These are phyloP conservation scores for Bruguiera gymnorhiza DNA, from an alignment of 345 rosid genomes.

Conservation along the genomic window DNA sequence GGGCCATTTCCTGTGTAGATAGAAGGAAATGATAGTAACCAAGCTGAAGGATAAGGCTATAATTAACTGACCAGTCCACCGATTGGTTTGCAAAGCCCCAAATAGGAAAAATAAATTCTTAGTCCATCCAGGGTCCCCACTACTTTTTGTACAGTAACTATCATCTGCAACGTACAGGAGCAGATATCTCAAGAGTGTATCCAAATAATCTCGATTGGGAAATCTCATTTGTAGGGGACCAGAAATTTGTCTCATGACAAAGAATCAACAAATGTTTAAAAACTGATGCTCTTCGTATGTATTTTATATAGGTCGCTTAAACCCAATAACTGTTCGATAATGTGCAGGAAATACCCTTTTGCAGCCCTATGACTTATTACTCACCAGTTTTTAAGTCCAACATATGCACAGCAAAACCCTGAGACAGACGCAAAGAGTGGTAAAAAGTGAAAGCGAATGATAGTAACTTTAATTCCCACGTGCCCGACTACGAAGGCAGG, in stretches of 20 bases:
- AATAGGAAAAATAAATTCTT: background rate
- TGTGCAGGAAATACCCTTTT: too few relatives aligned
- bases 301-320: background rate
- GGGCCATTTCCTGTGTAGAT: too few relatives aligned
- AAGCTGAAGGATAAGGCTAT: too few relatives aligned
- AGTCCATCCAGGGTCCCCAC: background rate
- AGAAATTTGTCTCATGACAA: background rate
- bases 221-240: background rate
- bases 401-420: background rate
- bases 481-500: too few relatives aligned
- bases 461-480: background rate
- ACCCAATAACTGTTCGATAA: background rate
- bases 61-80: too few relatives aligned
- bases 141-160: background rate
- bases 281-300: background rate
- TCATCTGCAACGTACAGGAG: background rate
- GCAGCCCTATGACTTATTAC: background rate
- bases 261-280: background rate
- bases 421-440: background rate
- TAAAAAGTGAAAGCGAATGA: background rate
- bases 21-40: too few relatives aligned
- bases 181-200: too few relatives aligned
- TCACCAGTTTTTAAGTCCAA: background rate
- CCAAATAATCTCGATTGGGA: background rate
- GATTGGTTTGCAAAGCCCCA: too few relatives aligned